phyloP scores from a whole-genome alignment of 305 asterid species.

The Solanum hybrid region DNA sequence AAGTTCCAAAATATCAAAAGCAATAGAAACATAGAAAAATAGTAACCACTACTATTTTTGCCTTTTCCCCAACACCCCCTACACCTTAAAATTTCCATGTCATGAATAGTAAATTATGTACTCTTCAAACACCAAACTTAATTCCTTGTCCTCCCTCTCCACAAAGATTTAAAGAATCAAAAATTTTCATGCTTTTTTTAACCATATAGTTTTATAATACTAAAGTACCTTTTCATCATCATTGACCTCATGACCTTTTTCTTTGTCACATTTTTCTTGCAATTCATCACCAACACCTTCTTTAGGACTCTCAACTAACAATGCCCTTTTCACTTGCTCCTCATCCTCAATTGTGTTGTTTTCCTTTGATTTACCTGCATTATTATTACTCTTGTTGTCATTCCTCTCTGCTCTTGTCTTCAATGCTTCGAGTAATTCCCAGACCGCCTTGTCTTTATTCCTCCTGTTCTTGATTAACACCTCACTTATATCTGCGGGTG shows the following conservation, averaged over 20 bases:
- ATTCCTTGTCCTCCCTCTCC: background rate
- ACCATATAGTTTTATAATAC: background rate
- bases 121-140: background rate
- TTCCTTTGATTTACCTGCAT: constrained; percentile 5
- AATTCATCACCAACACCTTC: constrained; percentile 9
- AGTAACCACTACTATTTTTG: background rate
- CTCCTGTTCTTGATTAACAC: constrained; percentile 68
- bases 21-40: background rate
- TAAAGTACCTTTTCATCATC: background rate
- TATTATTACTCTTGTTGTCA: background rate
- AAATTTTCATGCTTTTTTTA: background rate
- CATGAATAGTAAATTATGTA: background rate
- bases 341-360: constrained; percentile 32
- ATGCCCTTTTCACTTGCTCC: constrained; percentile 72
- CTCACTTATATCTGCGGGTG: constrained; percentile 86
- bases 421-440: constrained; percentile 40
- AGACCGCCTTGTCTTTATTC: constrained; percentile 38
- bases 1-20: background rate
- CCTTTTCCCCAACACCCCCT: background rate
- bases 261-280: background rate
- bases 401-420: constrained; percentile 38
- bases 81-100: background rate
- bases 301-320: constrained; percentile 67
- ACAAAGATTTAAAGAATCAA: constrained; percentile 2
- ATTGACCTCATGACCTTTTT: background rate